Base-by-base conservation (phyloP, 352 stramenopile genomes). In the Aphanomyces stellatus region DNA sequence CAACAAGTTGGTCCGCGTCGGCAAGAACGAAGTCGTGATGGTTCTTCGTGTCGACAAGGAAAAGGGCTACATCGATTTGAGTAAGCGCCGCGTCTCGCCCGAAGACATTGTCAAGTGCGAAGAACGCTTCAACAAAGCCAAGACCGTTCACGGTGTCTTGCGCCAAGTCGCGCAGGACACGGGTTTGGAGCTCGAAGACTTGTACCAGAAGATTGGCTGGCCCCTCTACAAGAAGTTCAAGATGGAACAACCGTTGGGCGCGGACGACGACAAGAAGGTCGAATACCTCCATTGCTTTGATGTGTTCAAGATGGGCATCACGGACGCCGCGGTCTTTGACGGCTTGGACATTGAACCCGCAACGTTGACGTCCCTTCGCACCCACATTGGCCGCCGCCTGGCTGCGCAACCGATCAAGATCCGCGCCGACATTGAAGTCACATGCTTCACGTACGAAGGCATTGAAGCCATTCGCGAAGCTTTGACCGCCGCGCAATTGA, bases 31-130 rank as follows among this genome's bases (percentile, higher is more conserved):
- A 81, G 96, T 99, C 53, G 97, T 98, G 34, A 99, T 99, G 96
- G 98, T 99, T 49, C 80, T 99, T 43, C 93, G 98, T 85, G 98
- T 99, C 10, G 97, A 99, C 81, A 98, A 99, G 77, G 97, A 99
- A 71, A 99, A 99, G 85, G 94, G 98, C 27, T 99, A 99, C 85
- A 99, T 99, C 75, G 98, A 99, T 91, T 77, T 99, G 62, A 98
- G 90, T 49, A 99, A 99, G 80, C 93, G 98, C 55, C 93, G 97
- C 64, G 98, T 99, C n/a, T 97, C 90, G 37, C 95, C 96, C 1
- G 98, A 99, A 76, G 98, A 99, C 76, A 97, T 99, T 46, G 88
- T 88, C 51, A 98, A 99, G 72, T 99, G 96, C 76, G 97, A 99
- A 74, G 96, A 99, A 74, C 90, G 94, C 46, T 98, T 98, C 79